A percentile compares a stretch with the other conserved stretches of the same genome.
These are phyloP conservation scores for Astrothelium subdiscretum DNA, from an alignment of 495 filamentous ascomycete species.

Conservation along the genomic window DNA sequence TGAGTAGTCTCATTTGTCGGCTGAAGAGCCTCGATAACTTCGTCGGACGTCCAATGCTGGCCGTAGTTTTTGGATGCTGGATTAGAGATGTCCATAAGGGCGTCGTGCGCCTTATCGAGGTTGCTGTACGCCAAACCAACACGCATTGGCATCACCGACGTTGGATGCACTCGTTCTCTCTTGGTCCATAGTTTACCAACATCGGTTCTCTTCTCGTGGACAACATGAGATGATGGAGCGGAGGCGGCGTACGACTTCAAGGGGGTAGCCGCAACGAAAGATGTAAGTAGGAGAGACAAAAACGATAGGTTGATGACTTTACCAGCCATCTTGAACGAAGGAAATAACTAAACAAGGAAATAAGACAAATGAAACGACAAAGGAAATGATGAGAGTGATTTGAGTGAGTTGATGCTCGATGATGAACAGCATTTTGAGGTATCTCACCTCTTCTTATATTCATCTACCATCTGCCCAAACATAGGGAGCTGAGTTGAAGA, in stretches of 20 bases:
- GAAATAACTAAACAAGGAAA: not conserved
- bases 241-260: not conserved
- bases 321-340: not conserved
- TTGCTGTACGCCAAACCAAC: slow-evolving; percentile 4
- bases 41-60: slow-evolving; percentile 12
- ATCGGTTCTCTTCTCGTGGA: slow-evolving; percentile 6
- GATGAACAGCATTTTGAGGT: not conserved
- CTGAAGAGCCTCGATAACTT: slow-evolving; percentile 10
- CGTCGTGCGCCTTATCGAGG: slow-evolving; percentile 5
- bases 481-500: not conserved
- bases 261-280: not conserved
- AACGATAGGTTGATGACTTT: not conserved
- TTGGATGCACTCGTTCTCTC: not conserved
- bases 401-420: not conserved
- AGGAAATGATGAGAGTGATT: not conserved
- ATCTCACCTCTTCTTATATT: not conserved
- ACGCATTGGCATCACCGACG: slow-evolving; percentile 1
- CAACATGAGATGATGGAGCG: not conserved
- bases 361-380: not conserved
- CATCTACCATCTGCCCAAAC: not conserved
- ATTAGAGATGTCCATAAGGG: slow-evolving; percentile 11
- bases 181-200: slow-evolving; percentile 2
- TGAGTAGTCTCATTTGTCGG: slow-evolving; percentile 3
- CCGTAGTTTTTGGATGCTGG: slow-evolving; percentile 15
- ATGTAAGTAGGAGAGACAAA: not conserved